A percentile compares a stretch with the other conserved stretches of the same genome.
These are phyloP conservation scores for Penicillium griseofulvum DNA, from an alignment of 2,329 filamentous ascomycete species.

Conservation along the genomic window DNA sequence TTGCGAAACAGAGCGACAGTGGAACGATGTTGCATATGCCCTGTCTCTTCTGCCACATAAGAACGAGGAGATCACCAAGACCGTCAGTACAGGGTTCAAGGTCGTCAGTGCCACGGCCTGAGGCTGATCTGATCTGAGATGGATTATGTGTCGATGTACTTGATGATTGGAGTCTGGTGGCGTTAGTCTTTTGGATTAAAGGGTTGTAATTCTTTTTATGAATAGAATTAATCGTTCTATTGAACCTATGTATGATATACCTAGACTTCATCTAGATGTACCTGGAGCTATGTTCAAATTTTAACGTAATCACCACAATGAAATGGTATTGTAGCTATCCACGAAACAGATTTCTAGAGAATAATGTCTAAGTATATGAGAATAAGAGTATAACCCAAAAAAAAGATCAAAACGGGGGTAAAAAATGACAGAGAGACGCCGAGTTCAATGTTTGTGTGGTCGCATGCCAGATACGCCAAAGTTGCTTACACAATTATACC, in stretches of 20 bases:
- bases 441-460: slow-evolving; percentile 11
- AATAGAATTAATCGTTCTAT: slow-evolving; percentile 5
- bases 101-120: slow-evolving; percentile 63
- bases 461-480: slow-evolving; percentile 29
- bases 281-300: background rate
- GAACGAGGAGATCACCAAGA: slow-evolving; percentile 48
- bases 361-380: slow-evolving; percentile 20
- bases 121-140: slow-evolving; percentile 43
- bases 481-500: slow-evolving; percentile 13
- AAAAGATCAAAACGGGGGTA: background rate
- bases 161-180: slow-evolving; percentile 12
- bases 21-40: slow-evolving; percentile 95
- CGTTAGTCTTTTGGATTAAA: background rate
- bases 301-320: background rate
- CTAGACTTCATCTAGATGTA: background rate
- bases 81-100: slow-evolving; percentile 50
- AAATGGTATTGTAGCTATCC: background rate
- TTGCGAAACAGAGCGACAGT: slow-evolving; percentile 90
- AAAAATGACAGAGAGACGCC: slow-evolving; percentile 15
- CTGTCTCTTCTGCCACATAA: slow-evolving; percentile 80
- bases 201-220: slow-evolving; percentile 4
- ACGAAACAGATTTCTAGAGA: background rate
- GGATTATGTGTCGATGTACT: slow-evolving; percentile 14
- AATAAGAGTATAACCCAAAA: slow-evolving; percentile 1
- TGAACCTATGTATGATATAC: background rate